Evolutionary conservation across 441 rosid species (phyloP).

Genomic region (Eutrema salsugineum): DNA sequence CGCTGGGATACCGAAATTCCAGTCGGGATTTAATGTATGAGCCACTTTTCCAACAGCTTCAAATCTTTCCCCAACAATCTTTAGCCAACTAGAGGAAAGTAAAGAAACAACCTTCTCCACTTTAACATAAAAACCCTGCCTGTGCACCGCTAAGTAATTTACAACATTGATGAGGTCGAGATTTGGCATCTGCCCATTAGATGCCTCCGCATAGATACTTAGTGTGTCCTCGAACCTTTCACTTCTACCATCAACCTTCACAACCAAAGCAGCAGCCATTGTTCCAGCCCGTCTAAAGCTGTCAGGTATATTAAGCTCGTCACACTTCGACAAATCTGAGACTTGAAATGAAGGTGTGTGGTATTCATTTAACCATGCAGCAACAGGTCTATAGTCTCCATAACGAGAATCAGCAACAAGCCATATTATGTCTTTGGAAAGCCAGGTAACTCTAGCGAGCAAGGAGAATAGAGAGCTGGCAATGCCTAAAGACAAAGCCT

Average conservation of each 20-base stretch:
- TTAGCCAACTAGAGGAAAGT: slow-evolving; percentile 57
- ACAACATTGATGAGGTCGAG: slow-evolving; percentile 90
- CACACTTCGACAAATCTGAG: slow-evolving; percentile 30
- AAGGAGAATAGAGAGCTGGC: slow-evolving; percentile 73
- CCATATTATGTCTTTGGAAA: slow-evolving; percentile 90
- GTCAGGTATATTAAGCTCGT: slow-evolving; percentile 35
- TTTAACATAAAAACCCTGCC: slow-evolving; percentile 78
- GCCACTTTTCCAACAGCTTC: slow-evolving; percentile 62
- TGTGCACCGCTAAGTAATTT: slow-evolving; percentile 80
- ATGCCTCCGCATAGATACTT: slow-evolving; percentile 80
- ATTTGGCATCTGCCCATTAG: slow-evolving; percentile 99
- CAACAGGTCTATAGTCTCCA: slow-evolving; percentile 82
- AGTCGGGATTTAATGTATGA: slow-evolving; percentile 55
- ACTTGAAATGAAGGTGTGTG: slow-evolving; percentile 60
- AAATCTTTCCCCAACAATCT: slow-evolving; percentile 52
- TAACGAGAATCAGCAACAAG: slow-evolving; percentile 79
- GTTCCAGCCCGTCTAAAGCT: slow-evolving; percentile 84
- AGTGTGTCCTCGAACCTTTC: slow-evolving; percentile 61
- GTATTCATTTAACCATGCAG: slow-evolving; percentile 88
- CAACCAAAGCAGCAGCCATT: slow-evolving; percentile 86
- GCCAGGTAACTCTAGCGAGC: slow-evolving; percentile 84
- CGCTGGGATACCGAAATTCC: slow-evolving; percentile 78
- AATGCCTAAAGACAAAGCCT: slow-evolving; percentile 63
- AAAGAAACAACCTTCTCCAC: slow-evolving; percentile 62
- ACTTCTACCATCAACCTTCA: slow-evolving; percentile 64